Evolutionary conservation across 2,329 filamentous ascomycete species (phyloP).

Genomic region (Fusarium mangiferae): DNA sequence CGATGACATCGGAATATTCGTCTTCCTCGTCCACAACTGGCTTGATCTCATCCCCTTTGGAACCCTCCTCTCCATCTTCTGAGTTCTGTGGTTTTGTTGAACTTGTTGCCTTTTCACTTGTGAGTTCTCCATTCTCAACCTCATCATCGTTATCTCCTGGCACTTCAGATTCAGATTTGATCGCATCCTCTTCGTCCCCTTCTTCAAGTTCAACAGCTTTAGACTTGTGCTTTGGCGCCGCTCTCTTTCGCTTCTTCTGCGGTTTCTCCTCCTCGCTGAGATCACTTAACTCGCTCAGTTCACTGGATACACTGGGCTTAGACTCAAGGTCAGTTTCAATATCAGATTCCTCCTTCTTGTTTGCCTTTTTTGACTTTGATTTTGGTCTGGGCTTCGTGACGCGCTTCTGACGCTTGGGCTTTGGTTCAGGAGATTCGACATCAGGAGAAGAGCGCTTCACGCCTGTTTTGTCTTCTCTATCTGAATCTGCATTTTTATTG

Average conservation of each 20-base stretch:
- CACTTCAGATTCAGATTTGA: constrained; percentile 28
- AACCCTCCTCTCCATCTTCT: neutral
- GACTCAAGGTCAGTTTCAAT: constrained; percentile 35
- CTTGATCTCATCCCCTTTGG: constrained; percentile 35
- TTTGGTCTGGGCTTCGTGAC: constrained; percentile 45
- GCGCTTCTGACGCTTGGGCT: constrained; percentile 55
- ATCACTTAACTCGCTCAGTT: constrained; percentile 38
- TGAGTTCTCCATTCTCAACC: neutral
- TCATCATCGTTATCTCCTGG: constrained; percentile 3
- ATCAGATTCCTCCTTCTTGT: constrained; percentile 38
- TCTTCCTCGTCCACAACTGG: constrained; percentile 49
- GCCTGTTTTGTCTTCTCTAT: constrained; percentile 42
- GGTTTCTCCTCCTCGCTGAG: constrained; percentile 43
- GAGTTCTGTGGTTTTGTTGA: constrained; percentile 8
- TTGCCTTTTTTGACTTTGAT: constrained; percentile 41
- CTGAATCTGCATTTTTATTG: constrained; percentile 39
- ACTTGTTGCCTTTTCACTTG: neutral
- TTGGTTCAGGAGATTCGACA: constrained; percentile 49
- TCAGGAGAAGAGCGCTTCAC: constrained; percentile 51
- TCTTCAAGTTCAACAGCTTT: constrained; percentile 43
- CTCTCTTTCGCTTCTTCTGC: constrained; percentile 33
- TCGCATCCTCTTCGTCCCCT: constrained; percentile 16
- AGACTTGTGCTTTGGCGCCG: constrained; percentile 11
- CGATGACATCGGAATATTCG: constrained; percentile 69
- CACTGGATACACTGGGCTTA: constrained; percentile 35